Evolutionary conservation across 2,329 filamentous ascomycete species (phyloP), one percentile per base, ranked within the genome.

Genomic region (Arthrobotrys sphaeroides): DNA sequence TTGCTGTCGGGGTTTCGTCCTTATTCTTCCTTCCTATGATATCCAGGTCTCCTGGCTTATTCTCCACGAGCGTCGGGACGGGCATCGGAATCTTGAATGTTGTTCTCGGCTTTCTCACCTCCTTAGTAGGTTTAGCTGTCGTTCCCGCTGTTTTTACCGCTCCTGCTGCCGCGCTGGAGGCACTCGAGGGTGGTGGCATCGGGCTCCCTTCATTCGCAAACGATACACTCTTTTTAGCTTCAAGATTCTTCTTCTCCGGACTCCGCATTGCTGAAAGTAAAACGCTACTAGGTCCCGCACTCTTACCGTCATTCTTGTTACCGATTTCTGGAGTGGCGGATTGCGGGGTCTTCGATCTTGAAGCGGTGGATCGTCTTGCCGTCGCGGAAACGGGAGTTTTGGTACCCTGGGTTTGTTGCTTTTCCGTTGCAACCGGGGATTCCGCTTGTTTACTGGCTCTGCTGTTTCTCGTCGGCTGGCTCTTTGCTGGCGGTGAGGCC

Each of bases 181-280:
- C n/a, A n/a, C n/a, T n/a, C n/a, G n/a, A n/a, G n/a, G n/a, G n/a
- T n/a, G n/a, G 26, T 33, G 36, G 43, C 2, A 28, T 51, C n/a
- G 61, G 61, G 24, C 51, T 73, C 31, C 68, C 69, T 73, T 73
- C 69, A 66, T 66, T 73, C 43, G 69, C 69, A 31, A 73, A 73
- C 33, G 69, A 73, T 16, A 73, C 69, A 38, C 61, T 53, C 61
- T 73, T 73, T 53, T 73, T 73, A 66, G 69, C 61, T 42, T 73
- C 69, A 53, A 73, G 31, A 13, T 26, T 61, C 18, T 20, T 67
- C 61, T 62, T 73, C 0, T 73, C 69, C 18, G 69, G 69, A 16
- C 60, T 64, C 26, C 69, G 69, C 69, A 73, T 45, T 13, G 69
- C 69, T 49, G 69, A 73, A 61, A 51, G 69, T 26, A 66, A 66